These are phyloP conservation scores for Scheffersomyces cryptocercus DNA, from an alignment of 1,139 yeast species.

Conservation along the genomic window DNA sequence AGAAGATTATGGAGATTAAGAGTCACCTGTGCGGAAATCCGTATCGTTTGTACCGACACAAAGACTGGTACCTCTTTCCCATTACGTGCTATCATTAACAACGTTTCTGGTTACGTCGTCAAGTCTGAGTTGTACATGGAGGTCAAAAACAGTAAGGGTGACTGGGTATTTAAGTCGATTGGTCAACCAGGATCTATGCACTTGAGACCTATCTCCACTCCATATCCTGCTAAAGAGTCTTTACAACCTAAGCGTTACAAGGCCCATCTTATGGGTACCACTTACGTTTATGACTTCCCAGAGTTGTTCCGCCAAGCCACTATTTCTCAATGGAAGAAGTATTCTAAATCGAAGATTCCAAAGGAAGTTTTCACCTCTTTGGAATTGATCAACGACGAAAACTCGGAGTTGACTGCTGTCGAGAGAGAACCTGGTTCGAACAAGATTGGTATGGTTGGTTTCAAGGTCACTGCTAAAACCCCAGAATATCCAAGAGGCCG, in stretches of 20 bases:
- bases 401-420: slow-evolving; percentile 82
- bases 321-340: slow-evolving; percentile 78
- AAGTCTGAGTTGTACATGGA: slow-evolving; percentile 94
- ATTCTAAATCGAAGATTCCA: slow-evolving; percentile 61
- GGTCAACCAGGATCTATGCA: slow-evolving; percentile 97
- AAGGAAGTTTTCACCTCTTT: slow-evolving; percentile 72
- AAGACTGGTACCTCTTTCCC: slow-evolving; percentile 88
- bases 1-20: slow-evolving; percentile 95
- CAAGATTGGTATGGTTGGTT: slow-evolving; percentile 96
- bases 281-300: slow-evolving; percentile 98
- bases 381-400: slow-evolving; percentile 82
- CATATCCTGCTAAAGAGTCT: slow-evolving; percentile 97
- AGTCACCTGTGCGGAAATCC: slow-evolving; percentile 95
- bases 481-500: slow-evolving; percentile 98
- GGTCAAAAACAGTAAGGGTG: slow-evolving; percentile 86
- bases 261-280: slow-evolving; percentile 98
- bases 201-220: slow-evolving; percentile 90
- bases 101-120: slow-evolving; percentile 96
- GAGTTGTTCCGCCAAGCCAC: slow-evolving; percentile 96
- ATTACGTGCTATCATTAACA: slow-evolving; percentile 91
- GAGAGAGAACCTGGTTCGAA: slow-evolving; percentile 96
- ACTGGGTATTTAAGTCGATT: slow-evolving; percentile 94
- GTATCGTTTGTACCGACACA: slow-evolving; percentile 93
- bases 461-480: slow-evolving; percentile 86
- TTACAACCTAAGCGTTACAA: slow-evolving; percentile 97